These are phyloP conservation scores for Gliomastix tumulicola DNA, from an alignment of 2,329 filamentous ascomycete species.

Conservation along the genomic window DNA sequence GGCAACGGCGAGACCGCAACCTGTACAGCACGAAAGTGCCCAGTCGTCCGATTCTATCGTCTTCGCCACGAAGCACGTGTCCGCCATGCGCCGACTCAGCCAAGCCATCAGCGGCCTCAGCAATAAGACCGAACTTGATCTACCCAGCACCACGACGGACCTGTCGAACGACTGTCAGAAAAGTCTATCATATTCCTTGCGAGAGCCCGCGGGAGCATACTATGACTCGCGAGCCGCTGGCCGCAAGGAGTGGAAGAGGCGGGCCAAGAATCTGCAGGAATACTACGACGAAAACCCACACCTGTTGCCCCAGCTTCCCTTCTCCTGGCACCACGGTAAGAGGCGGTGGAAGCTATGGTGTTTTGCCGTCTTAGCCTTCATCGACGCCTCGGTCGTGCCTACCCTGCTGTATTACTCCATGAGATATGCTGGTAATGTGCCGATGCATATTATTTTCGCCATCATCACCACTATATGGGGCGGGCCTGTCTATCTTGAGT, in stretches of 20 bases:
- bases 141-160: too few species aligned
- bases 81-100: too few species aligned
- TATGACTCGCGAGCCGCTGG: constrained; percentile 31
- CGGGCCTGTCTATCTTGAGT: constrained; percentile 45
- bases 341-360: constrained; percentile 35
- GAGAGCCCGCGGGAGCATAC: constrained; percentile 23
- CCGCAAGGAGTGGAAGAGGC: constrained; percentile 22
- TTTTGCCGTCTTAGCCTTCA: constrained; percentile 38
- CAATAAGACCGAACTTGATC: too few species aligned
- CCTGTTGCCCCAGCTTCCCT: constrained; percentile 30
- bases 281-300: constrained; percentile 30
- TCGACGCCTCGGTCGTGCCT: constrained; percentile 35
- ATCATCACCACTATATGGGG: constrained; percentile 49
- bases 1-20: too few species aligned
- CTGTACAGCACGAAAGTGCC: too few species aligned
- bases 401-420: constrained; percentile 46
- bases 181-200: constrained; percentile 25
- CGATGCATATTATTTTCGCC: constrained; percentile 39
- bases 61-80: too few species aligned
- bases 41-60: too few species aligned
- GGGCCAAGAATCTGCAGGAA: constrained; percentile 25
- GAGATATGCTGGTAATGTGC: constrained; percentile 27
- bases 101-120: too few species aligned
- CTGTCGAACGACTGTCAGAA: too few species aligned
- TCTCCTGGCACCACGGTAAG: constrained; percentile 31